A percentile compares a stretch with the other conserved stretches of the same genome.
Evolutionary conservation across 306 rosid genomes (phyloP).

Genomic region (Cajanus cajan): DNA sequence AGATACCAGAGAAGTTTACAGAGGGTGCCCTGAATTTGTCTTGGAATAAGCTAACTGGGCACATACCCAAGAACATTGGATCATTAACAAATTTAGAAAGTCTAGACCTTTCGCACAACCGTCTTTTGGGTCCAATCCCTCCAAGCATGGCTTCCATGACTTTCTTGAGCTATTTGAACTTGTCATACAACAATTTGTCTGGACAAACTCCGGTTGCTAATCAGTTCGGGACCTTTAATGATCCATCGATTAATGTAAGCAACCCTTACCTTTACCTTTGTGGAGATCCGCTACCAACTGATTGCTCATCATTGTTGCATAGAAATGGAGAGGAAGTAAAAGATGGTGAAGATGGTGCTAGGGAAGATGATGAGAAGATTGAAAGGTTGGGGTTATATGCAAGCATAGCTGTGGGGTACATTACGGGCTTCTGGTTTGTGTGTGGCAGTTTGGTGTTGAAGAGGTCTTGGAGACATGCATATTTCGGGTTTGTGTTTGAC

Average conservation of each 20-base stretch:
- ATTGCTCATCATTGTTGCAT: background rate
- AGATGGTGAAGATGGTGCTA: background rate
- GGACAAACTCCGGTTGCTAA: slow-evolving; percentile 14
- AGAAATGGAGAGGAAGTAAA: background rate
- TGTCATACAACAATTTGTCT: slow-evolving; percentile 25
- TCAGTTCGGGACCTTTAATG: background rate
- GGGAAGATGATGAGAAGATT: background rate
- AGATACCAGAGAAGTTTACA: too few relatives aligned
- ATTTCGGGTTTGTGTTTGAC: background rate
- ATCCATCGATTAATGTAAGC: slow-evolving; percentile 5
- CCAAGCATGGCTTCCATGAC: slow-evolving; percentile 11
- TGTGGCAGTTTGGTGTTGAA: slow-evolving; percentile 5
- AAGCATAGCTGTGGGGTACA: background rate
- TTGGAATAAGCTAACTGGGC: too few relatives aligned
- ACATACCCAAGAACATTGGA: too few relatives aligned
- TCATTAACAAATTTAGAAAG: too few relatives aligned
- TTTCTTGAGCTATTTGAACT: slow-evolving; percentile 14
- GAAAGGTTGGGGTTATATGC: background rate
- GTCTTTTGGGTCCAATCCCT: too few relatives aligned
- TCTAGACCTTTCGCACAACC: too few relatives aligned
- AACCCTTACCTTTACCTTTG: slow-evolving; percentile 4
- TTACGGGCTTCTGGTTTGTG: slow-evolving; percentile 12
- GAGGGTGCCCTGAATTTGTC: too few relatives aligned
- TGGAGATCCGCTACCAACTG: background rate
- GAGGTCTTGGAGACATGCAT: slow-evolving; percentile 21